Evolutionary conservation across 2,329 filamentous ascomycete species (phyloP).

Genomic region (Hortaea sp.): DNA sequence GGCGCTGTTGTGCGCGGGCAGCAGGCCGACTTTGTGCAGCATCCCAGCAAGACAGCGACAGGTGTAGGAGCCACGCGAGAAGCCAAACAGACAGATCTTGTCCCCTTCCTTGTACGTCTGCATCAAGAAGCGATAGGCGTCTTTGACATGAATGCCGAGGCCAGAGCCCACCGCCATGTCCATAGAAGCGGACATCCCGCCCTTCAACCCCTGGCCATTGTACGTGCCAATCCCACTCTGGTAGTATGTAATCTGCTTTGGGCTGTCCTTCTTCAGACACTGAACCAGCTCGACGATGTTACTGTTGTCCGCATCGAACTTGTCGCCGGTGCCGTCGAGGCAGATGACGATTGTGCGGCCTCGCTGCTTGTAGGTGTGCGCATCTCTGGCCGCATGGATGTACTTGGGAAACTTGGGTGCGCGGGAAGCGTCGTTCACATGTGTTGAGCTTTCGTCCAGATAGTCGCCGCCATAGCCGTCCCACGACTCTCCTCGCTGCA

Average conservation of each 20-base stretch:
- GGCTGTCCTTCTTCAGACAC: slow-evolving; percentile 34
- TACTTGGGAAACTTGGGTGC: slow-evolving; percentile 14
- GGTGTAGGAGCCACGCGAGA: slow-evolving; percentile 42
- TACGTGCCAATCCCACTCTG: slow-evolving; percentile 40
- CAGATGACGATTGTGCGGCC: slow-evolving; percentile 30
- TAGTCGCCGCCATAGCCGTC: background rate
- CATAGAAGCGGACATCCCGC: slow-evolving; percentile 30
- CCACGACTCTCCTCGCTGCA: background rate
- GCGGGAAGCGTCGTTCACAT: background rate
- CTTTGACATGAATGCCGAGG: slow-evolving; percentile 33
- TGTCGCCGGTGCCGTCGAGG: slow-evolving; percentile 38
- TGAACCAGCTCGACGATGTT: slow-evolving; percentile 36
- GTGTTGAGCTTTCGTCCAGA: background rate
- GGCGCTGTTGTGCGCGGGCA: slow-evolving; percentile 25
- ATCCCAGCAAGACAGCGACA: slow-evolving; percentile 39
- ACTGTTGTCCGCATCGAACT: slow-evolving; percentile 35
- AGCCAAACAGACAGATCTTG: slow-evolving; percentile 41
- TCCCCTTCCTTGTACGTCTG: slow-evolving; percentile 37
- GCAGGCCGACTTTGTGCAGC: slow-evolving; percentile 33
- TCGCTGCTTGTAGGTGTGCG: slow-evolving; percentile 8
- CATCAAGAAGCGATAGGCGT: slow-evolving; percentile 39
- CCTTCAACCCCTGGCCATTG: slow-evolving; percentile 28
- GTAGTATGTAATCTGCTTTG: slow-evolving; percentile 29
- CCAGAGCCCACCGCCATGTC: slow-evolving; percentile 37
- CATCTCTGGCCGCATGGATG: slow-evolving; percentile 22